Base-by-base conservation (phyloP, 768 basidiomycete genomes). In the Chalciporus pseudorubinellus region DNA sequence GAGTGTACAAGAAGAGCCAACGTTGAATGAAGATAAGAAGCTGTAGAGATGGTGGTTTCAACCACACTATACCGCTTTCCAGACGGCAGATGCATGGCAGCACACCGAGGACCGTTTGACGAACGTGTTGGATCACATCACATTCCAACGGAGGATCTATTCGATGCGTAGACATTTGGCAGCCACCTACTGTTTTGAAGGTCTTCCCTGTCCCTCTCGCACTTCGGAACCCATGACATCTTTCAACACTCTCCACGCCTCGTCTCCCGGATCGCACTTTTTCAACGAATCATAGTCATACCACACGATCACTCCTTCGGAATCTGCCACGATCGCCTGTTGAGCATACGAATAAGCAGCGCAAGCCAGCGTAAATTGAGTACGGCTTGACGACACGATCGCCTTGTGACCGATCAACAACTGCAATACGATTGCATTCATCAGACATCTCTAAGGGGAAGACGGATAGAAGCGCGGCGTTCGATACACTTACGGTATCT, bases 201-300 rank as follows among this genome's bases (percentile, higher is more conserved):
- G 39, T 13, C 44, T 24, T 24, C 48, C 56, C 18, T 52, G 44
- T 2, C 52, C 46, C 42, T 61, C 64, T 49, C 51, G 56, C 24
- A 55, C 56, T 45, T 60, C 62, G 4, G 62, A 47, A 3, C 45
- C 38, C 62, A 60, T 60, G 19, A 51, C 51, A 8, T 60, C 48
- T 34, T 34, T 68, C 26, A 68, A 59, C 7, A 70, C 70, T 29
- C 71, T 68, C 62, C 72, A 70, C 4, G 71, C 67, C 31, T 73
- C 72, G 50, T 81, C 76, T 0, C 80, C 82, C 6, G 87, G 85
- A 58, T 78, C 77, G 53, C 79, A 81, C 66, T 87, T 89, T 66
- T 69, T 75, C 47, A 87, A 74, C 16, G 57, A 72, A 50, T 87
- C 83, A 56, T 90, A 89, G 63, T 90, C 84, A 53, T 88, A 90